Conservation (phyloP, 2,329 filamentous ascomycete genomes). For the Cytospora leucostoma region DNA sequence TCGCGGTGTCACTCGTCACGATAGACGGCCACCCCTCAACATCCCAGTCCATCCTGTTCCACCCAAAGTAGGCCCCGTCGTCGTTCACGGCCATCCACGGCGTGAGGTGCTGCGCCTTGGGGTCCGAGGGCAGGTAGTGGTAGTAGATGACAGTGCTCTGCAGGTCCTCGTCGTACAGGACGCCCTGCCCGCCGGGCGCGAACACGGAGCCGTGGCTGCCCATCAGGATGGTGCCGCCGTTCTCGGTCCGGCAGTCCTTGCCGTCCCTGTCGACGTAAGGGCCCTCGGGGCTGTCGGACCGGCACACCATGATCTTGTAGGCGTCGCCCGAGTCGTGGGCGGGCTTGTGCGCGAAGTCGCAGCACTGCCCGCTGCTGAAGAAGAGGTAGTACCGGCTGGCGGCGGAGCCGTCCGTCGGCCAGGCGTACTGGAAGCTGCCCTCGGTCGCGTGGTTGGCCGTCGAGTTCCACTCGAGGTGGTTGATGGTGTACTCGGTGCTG, state of each 20-base stretch:
- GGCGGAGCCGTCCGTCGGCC: slow-evolving; percentile 49
- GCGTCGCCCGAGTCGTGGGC: slow-evolving; percentile 56
- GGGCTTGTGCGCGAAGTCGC: slow-evolving; percentile 45
- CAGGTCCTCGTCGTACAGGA: slow-evolving; percentile 49
- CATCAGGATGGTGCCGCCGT: slow-evolving; percentile 61
- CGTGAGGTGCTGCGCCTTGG: not conserved
- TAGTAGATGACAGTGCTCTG: slow-evolving; percentile 60
- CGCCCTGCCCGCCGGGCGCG: slow-evolving; percentile 64
- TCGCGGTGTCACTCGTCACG: not conserved
- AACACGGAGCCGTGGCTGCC: slow-evolving; percentile 59
- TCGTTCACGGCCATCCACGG: not conserved
- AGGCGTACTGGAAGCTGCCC: slow-evolving; percentile 39
- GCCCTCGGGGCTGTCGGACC: slow-evolving; percentile 50
- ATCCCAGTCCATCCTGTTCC: slow-evolving; percentile 8
- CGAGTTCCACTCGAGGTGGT: slow-evolving; percentile 13
- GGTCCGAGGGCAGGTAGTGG: slow-evolving; percentile 48
- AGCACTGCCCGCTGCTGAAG: slow-evolving; percentile 60
- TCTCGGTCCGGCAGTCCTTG: slow-evolving; percentile 47
- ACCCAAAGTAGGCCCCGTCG: slow-evolving; percentile 4
- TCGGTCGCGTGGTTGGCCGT: slow-evolving; percentile 10
- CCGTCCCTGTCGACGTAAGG: slow-evolving; percentile 57
- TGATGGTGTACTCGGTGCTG: slow-evolving; percentile 7
- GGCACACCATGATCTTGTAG: slow-evolving; percentile 64
- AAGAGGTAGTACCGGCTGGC: slow-evolving; percentile 58
- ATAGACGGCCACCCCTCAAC: not conserved